phyloP scores from a whole-genome alignment of 1,139 yeast genomes.

The Sugiyamaella sp. region DNA sequence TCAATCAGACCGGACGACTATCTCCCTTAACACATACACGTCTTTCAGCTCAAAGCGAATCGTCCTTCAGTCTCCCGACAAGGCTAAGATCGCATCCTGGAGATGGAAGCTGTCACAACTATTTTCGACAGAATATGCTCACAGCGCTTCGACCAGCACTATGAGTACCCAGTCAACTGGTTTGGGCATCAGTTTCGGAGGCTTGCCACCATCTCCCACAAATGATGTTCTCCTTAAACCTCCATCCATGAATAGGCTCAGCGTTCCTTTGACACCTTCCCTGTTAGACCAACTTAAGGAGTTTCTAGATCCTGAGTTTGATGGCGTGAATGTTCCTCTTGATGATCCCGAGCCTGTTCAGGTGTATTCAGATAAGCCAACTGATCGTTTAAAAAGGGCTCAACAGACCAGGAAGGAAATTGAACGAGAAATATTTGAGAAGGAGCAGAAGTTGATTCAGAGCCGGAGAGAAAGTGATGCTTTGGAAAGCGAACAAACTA shows the following conservation, averaged over 20 bases:
- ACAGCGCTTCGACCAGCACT: not conserved
- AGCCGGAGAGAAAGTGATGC: conserved; percentile 13
- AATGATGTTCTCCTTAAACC: conserved; percentile 1
- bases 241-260: conserved; percentile 19
- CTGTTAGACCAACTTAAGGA: conserved; percentile 29
- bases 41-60: conserved; percentile 34
- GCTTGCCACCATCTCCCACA: conserved; percentile 1
- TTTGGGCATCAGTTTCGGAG: conserved; percentile 23
- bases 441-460: conserved; percentile 18
- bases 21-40: conserved; percentile 29
- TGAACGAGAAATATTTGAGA: conserved; percentile 16
- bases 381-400: conserved; percentile 18
- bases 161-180: conserved; percentile 9
- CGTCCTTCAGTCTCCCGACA: conserved; percentile 34
- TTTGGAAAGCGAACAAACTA: not conserved
- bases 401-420: conserved; percentile 21
- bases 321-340: conserved; percentile 6
- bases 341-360: not conserved
- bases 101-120: conserved; percentile 39
- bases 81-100: conserved; percentile 32
- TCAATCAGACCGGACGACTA: conserved; percentile 19
- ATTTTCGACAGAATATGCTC: conserved; percentile 14
- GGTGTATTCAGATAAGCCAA: not conserved
- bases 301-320: conserved; percentile 22
- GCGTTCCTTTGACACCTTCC: conserved; percentile 27